Evolutionary conservation across 768 basidiomycete species (phyloP), one percentile per base, ranked within the genome.

Genomic region (Exsudoporus frostii): DNA sequence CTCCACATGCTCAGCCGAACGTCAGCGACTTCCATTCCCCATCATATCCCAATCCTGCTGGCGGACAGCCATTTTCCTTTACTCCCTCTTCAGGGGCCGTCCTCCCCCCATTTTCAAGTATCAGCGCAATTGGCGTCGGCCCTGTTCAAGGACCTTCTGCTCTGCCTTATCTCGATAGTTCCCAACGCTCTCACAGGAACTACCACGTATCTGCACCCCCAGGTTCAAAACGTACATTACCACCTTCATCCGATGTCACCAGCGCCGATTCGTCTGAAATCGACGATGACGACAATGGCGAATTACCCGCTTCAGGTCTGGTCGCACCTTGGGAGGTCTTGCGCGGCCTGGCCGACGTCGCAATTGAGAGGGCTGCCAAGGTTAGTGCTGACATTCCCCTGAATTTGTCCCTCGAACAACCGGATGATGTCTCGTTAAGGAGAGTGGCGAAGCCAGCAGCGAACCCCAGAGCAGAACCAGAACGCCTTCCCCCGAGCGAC

Each of bases 281-380:
- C n/a, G 92, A 92, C 45, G 90, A 90, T 44, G 89, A 91, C 41
- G 89, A 88, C 39, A 81, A 81, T 52, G 86, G 87, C 17, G 91
- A 88, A 65, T 71, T 93, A 14, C 91, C 92, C 1, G 86, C 87
- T 34, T 81, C 80, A 37, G 90, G 92, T 44, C 79, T 93, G 43
- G 84, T 91, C 49, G 91, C 90, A 9, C 92, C 92, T 45, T 89
- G 88, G 85, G 89, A 91, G 71, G 90, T 92, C 38, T 75, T 92
- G 47, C 77, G 88, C 57, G 86, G 88, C 43, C 71, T 92, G 53
- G 90, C 89, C 34, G 88, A 90, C 73, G 88, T 90, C 29, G 89
- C 90, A 33, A 85, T 83, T 52, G 83, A 90, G 66, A 79, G 86
- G 48, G 89, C 87, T 56, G 84, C 84, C 48, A 88, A 88, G 79